Conservation (phyloP, 805 yeast genomes). For the Saccharomycopsis oosterbeekiorum region DNA sequence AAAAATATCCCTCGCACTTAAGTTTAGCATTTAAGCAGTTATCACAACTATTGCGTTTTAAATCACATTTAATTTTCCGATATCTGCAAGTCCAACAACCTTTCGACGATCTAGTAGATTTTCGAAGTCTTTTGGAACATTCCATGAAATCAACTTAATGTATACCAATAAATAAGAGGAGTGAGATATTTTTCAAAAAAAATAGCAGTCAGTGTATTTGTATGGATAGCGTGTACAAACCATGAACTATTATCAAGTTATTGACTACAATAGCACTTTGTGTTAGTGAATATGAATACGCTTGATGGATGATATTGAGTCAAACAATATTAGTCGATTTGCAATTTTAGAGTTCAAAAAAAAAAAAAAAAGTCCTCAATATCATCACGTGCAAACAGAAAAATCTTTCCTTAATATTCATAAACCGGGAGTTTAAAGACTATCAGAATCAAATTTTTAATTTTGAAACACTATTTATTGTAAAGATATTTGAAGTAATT, state of each 20-base stretch:
- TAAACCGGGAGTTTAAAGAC: too few species aligned
- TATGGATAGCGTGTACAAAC: too few species aligned
- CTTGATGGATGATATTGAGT: background rate
- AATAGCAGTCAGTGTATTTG: too few species aligned
- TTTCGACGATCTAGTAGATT: conserved; percentile 1
- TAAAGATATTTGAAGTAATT: too few species aligned
- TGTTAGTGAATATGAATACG: too few species aligned
- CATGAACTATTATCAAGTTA: too few species aligned
- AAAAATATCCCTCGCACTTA: conserved; percentile 8
- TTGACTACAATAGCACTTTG: too few species aligned
- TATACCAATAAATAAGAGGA: background rate
- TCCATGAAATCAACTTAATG: background rate
- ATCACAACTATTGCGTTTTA: conserved; percentile 4
- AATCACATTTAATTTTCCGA: conserved; percentile 12
- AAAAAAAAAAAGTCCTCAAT: background rate
- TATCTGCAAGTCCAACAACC: conserved; percentile 14
- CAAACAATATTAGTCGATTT: background rate
- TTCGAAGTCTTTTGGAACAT: background rate
- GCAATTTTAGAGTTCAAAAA: background rate
- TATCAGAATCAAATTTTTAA: too few species aligned
- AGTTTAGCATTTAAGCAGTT: conserved; percentile 3
- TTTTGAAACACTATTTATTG: too few species aligned
- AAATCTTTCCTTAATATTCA: too few species aligned
- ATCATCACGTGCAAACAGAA: background rate
- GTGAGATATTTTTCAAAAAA: too few species aligned